Evolutionary conservation across 495 filamentous ascomycete species (phyloP), one percentile per base, ranked within the genome.

Genomic region (Glonium stellatum): DNA sequence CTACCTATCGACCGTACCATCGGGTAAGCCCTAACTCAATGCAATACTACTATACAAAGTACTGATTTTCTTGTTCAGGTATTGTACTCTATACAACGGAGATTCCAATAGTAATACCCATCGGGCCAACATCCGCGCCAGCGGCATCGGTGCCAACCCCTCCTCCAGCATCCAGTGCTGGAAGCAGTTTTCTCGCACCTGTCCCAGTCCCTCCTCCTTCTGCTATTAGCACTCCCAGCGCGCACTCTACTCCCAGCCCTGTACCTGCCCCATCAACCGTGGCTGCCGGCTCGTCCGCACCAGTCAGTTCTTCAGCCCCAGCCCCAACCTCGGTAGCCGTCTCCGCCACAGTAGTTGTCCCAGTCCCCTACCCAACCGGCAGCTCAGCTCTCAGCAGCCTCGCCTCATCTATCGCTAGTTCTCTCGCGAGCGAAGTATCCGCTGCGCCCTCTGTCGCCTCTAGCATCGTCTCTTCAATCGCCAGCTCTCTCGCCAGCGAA

Each of bases 21-120:
- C 48, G 15, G 48, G 48, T 51, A 25, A 15, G 48, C 31, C 1
- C 19, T 51, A 25, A 15, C 13, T n/a, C n/a, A 51, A 31, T 5
- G 25, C 48, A 0, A 5, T 51, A 23, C 12, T n/a, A 51, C 15
- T 51, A 25, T 25, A 25, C 21, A 51, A 18, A 10, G 18, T 48
- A 12, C 44, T 31, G 27, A 31, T 6, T 31, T 6, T 31, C 27
- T 31, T 31, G 27, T 31, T 31, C 21, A 51, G 48, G 48, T 9
- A 22, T 51, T 8, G 19, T 51, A 51, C 48, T 51, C 48, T 51
- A 51, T 8, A 51, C 48, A 51, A 51, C 48, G 8, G 48, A 23
- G 13, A 51, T 51, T 15, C 48, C 48, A 0, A 22, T 51, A 10
- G 48, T 51, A 22, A 51, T 51, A 25, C 48, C 48, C 18, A 51